These are phyloP conservation scores for Cyathus striatus DNA, from an alignment of 768 basidiomycete species.

Conservation along the genomic window DNA sequence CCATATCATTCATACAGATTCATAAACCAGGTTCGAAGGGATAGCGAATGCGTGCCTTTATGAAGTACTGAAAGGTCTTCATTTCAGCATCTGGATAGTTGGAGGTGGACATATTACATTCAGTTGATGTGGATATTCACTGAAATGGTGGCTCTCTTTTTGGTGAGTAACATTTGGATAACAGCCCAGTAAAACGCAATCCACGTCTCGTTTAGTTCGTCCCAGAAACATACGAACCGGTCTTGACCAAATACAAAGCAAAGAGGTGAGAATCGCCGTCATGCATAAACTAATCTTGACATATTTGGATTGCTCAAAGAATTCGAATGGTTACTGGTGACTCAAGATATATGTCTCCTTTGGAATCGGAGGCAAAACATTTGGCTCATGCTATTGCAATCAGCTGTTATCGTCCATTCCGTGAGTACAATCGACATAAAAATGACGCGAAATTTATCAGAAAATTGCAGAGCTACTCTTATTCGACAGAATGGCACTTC, in stretches of 20 bases:
- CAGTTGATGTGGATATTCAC: constrained; percentile 64
- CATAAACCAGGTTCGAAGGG: constrained; percentile 62
- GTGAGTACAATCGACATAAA: not conserved
- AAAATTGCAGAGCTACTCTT: constrained; percentile 51
- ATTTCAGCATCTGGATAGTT: constrained; percentile 44
- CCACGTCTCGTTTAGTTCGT: constrained; percentile 39
- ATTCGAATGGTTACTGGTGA: constrained; percentile 55
- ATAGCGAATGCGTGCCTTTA: no score
- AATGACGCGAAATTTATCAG: no score
- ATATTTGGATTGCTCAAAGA: no score
- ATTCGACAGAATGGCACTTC: constrained; percentile 71
- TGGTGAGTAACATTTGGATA: constrained; percentile 29
- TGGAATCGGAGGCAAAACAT: constrained; percentile 45
- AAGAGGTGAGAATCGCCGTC: no score
- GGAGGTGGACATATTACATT: constrained; percentile 79
- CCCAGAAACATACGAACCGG: constrained; percentile 68
- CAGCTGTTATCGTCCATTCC: constrained; percentile 67
- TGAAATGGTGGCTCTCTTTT: constrained; percentile 44
- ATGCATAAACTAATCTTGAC: no score
- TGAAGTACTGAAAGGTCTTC: no score
- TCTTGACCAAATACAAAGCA: constrained; percentile 59
- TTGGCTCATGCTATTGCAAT: constrained; percentile 42
- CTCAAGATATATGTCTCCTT: constrained; percentile 46
- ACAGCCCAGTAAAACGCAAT: not conserved
- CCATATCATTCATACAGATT: constrained; percentile 32